A percentile compares a stretch with the other conserved stretches of the same genome.
These are phyloP conservation scores for Populus hybrid DNA, from an alignment of 441 rosid species.

Conservation along the genomic window DNA sequence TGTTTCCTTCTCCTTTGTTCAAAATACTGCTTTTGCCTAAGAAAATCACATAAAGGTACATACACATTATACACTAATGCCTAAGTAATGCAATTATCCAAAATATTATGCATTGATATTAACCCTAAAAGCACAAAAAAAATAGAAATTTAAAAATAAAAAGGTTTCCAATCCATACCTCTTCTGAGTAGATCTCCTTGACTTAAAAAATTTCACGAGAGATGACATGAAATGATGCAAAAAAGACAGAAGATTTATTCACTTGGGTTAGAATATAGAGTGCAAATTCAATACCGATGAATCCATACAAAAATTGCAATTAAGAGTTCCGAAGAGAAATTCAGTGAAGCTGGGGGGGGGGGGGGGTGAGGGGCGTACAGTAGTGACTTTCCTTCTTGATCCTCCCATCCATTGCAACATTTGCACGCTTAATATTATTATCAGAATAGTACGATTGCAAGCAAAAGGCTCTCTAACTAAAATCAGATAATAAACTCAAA, in stretches of 20 bases:
- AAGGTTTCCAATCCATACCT: conserved; percentile 31
- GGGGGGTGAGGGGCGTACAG: conserved; percentile 38
- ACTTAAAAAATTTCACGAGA: conserved; percentile 31
- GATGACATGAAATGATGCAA: conserved; percentile 9
- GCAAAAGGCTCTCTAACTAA: not conserved
- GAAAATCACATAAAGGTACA: not conserved
- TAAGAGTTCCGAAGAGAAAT: not conserved
- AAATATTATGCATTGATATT: not conserved
- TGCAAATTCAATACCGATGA: not conserved
- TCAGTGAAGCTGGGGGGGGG: not conserved
- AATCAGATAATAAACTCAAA: not conserved
- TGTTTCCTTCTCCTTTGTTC: conserved; percentile 71
- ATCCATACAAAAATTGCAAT: not conserved
- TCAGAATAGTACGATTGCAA: not conserved
- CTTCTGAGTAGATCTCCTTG: conserved; percentile 55
- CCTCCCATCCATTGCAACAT: conserved; percentile 98
- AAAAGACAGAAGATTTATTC: conserved; percentile 11
- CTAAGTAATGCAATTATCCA: not conserved
- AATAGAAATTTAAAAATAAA: not conserved
- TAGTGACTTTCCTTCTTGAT: conserved; percentile 71
- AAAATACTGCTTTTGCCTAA: conserved; percentile 86
- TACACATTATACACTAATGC: not conserved
- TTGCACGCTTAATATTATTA: not conserved
- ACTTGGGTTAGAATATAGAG: conserved; percentile 10
- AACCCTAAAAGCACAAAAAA: not conserved